These are phyloP conservation scores for Paraphoma sp. DNA, from an alignment of 2,329 filamentous ascomycete genomes.

Conservation along the genomic window DNA sequence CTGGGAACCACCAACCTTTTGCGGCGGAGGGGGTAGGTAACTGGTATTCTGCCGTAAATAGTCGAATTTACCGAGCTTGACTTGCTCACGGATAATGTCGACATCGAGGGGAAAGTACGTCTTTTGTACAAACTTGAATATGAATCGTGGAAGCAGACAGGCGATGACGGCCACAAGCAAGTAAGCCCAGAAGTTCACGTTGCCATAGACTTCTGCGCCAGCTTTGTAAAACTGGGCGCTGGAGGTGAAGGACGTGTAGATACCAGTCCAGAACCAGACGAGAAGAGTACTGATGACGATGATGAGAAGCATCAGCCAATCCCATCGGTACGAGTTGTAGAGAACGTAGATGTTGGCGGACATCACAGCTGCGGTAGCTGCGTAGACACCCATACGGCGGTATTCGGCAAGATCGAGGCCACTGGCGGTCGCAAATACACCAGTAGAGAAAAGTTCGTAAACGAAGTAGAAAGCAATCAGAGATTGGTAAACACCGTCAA, in stretches of 20 bases:
- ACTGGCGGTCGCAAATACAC: constrained; percentile 71
- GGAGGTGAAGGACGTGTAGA: constrained; percentile 72
- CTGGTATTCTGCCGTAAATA: constrained; percentile 67
- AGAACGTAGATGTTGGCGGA: constrained; percentile 94
- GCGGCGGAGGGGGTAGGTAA: constrained; percentile 53
- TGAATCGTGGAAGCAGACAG: constrained; percentile 86
- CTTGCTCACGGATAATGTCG: constrained; percentile 94
- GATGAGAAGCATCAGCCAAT: constrained; percentile 91
- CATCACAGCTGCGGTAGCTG: constrained; percentile 82
- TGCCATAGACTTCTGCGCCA: constrained; percentile 78
- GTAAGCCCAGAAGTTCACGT: constrained; percentile 86
- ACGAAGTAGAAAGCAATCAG: constrained; percentile 92
- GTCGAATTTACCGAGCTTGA: constrained; percentile 81
- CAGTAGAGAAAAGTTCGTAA: constrained; percentile 76
- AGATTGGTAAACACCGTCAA: constrained; percentile 93
- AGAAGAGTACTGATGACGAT: constrained; percentile 82
- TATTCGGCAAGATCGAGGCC: constrained; percentile 81
- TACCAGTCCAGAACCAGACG: constrained; percentile 94
- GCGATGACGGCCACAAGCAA: constrained; percentile 80
- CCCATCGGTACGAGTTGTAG: constrained; percentile 97
- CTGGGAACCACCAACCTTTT: constrained; percentile 58
- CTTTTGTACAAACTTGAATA: constrained; percentile 87
- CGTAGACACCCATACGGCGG: constrained; percentile 83
- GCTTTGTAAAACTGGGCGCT: constrained; percentile 76
- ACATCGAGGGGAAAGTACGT: constrained; percentile 91